Evolutionary conservation across 1,139 yeast species (phyloP).

Genomic region (Kurtzmaniella quercitrusa): DNA sequence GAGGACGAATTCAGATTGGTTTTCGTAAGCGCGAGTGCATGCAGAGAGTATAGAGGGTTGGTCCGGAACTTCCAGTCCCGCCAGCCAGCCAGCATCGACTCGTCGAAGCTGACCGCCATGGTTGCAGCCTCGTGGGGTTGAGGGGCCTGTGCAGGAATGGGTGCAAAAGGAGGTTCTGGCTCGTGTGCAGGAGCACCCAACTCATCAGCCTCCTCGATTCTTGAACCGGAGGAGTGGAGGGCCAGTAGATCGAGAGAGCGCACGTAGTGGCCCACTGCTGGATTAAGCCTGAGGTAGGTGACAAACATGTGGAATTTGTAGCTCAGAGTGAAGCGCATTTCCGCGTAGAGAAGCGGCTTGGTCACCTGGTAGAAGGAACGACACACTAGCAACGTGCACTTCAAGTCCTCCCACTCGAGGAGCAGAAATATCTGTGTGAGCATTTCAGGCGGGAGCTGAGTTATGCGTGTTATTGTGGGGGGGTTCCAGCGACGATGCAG

Average conservation of each 20-base stretch:
- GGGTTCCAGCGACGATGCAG: conserved; percentile 1
- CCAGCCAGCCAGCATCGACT: conserved; percentile 64
- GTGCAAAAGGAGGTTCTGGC: background rate
- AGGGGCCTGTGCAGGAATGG: background rate
- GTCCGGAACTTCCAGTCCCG: conserved; percentile 79
- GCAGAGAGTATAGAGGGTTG: conserved; percentile 57
- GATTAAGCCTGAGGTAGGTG: conserved; percentile 52
- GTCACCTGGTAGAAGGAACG: conserved; percentile 48
- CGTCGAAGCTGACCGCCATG: background rate
- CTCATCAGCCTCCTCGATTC: conserved; percentile 22
- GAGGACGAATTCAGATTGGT: conserved; percentile 1
- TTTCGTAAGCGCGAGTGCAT: conserved; percentile 8
- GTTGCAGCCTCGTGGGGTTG: background rate
- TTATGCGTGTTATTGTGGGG: conserved; percentile 8
- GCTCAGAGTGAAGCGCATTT: conserved; percentile 58
- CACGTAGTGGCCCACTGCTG: conserved; percentile 53
- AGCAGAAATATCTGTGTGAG: background rate
- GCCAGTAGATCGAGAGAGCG: conserved; percentile 54
- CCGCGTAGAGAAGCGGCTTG: conserved; percentile 49
- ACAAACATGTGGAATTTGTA: conserved; percentile 78
- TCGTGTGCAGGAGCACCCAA: background rate
- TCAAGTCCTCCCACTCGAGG: conserved; percentile 22
- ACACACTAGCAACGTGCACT: conserved; percentile 45
- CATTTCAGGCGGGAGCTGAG: conserved; percentile 1
- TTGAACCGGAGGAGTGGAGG: conserved; percentile 44